Percentiles rank a stretch among this genome's conserved stretches.
Evolutionary conservation across 352 stramenopile genomes (phyloP).

Genomic region (Globisporangium okanoganense): DNA sequence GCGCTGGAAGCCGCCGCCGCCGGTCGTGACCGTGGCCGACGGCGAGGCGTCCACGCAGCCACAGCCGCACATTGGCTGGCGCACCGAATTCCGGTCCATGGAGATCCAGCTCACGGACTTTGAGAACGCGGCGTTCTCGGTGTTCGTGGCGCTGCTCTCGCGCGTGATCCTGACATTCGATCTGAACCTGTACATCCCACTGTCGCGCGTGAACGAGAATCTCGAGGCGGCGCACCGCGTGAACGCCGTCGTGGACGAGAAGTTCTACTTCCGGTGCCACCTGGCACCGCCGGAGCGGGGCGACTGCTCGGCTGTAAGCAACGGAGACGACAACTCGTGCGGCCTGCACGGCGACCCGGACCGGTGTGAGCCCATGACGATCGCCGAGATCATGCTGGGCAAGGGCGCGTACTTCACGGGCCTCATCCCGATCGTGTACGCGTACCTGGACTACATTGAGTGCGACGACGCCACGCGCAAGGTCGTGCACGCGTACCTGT

Average conservation of each 20-base stretch:
- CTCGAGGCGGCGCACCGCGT: slow-evolving; percentile 97
- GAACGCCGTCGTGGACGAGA: slow-evolving; percentile 93
- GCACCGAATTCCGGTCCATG: slow-evolving; percentile 96
- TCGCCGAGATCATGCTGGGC: slow-evolving; percentile 95
- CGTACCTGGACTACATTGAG: slow-evolving; percentile 97
- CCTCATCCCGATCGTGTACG: slow-evolving; percentile 95
- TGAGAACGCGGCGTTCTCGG: slow-evolving; percentile 99
- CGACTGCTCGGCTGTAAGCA: slow-evolving; percentile 41
- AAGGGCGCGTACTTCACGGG: slow-evolving; percentile 97
- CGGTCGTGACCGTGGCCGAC: slow-evolving; percentile 44
- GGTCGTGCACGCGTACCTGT: slow-evolving; percentile 72
- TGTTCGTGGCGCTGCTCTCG: slow-evolving; percentile 97
- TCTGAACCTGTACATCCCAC: slow-evolving; percentile 98
- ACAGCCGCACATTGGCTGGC: slow-evolving; percentile 76
- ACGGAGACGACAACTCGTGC: slow-evolving; percentile 20
- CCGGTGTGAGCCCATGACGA: slow-evolving; percentile 94
- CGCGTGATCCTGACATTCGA: slow-evolving; percentile 99
- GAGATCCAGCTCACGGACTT: slow-evolving; percentile 99
- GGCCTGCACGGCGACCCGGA: slow-evolving; percentile 60
- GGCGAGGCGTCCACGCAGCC: slow-evolving; percentile 17
- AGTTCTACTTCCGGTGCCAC: slow-evolving; percentile 98
- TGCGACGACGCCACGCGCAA: slow-evolving; percentile 91
- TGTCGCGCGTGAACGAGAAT: slow-evolving; percentile 98
- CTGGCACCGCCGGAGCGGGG: slow-evolving; percentile 84
- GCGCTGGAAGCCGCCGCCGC: slow-evolving; percentile 99